Evolutionary conservation across 768 basidiomycete genomes (phyloP), one percentile per base, ranked within the genome.

Genomic region (Mycena rebaudengoi): DNA sequence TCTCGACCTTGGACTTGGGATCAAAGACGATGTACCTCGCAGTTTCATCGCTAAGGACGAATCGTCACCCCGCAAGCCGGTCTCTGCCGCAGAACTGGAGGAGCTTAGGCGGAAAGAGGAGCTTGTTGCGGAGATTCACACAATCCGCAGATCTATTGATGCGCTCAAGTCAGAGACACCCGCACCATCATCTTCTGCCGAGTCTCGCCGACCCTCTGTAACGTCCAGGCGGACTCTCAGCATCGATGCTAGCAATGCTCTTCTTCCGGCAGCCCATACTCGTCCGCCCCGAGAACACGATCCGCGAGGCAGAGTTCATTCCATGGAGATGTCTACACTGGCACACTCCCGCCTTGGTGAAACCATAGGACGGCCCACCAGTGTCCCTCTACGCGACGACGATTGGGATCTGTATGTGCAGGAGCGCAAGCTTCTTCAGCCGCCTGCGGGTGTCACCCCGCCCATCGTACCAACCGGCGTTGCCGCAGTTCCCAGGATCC

Each of bases 361-460:
- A 55, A 80, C 87, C 2, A 87, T 91, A 55, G 82, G 83, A 57
- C 83, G 91, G 37, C 91, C 92, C 16, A 89, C 87, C 0, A 92
- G 91, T 68, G 89, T 82, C 6, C 91, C 91, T n/a, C 76, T 91
- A 39, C 85, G 84, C 49, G 88, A 91, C 41, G 83, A 86, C n/a
- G 89, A 92, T 66, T 98, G 95, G 95, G 91, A 96, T 65, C 77
- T 85, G 43, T 97, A 98, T 74, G 84, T 95, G 49, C 88, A 88
- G 44, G 93, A 96, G 50, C 86, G 95, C 57, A 94, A 91, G 72
- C 82, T 98, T 16, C 76, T 96, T 63, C 91, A 93, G 70, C 94
- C 94, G 41, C 93, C 94, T 11, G 84, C 89, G 20, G 92, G 94
- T 7, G 84, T 93, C 43, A 86, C 92, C 16, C 82, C 88, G n/a